Conservation (phyloP, 2,329 filamentous ascomycete genomes). For the Xylariaceae sp. region DNA sequence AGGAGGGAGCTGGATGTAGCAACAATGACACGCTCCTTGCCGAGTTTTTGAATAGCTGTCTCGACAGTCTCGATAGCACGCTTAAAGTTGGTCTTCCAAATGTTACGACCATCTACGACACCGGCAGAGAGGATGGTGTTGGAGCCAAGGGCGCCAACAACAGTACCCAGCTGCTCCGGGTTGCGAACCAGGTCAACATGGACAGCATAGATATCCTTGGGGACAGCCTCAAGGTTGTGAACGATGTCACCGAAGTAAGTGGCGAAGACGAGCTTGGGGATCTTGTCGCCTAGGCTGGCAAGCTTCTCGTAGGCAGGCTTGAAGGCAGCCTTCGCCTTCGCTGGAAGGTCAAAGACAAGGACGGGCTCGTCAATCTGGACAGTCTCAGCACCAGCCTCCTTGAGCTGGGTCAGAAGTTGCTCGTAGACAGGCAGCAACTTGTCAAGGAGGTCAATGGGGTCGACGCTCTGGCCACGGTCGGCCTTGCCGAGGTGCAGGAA, state of each 20-base stretch:
- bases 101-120: constrained; percentile 98
- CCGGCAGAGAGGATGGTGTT: constrained; percentile 92
- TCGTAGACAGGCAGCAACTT: constrained; percentile 95
- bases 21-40: constrained; percentile 96
- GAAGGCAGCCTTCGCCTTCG: constrained; percentile 94
- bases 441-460: constrained; percentile 91
- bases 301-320: constrained; percentile 97
- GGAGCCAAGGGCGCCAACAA: constrained; percentile 81
- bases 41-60: constrained; percentile 89
- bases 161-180: constrained; percentile 93
- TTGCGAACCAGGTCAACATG: constrained; percentile 98
- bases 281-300: constrained; percentile 74
- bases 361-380: constrained; percentile 99
- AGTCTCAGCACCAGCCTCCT: constrained; percentile 92
- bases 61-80: constrained; percentile 90
- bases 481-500: constrained; percentile 98
- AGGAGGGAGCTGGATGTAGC: constrained; percentile 97
- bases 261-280: constrained; percentile 87
- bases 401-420: constrained; percentile 90
- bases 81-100: constrained; percentile 99
- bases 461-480: constrained; percentile 90
- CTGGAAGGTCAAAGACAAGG: constrained; percentile 90
- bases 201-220: constrained; percentile 80
- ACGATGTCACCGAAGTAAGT: constrained; percentile 99
- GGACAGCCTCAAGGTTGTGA: constrained; percentile 94